A percentile compares a stretch with the other conserved stretches of the same genome.
Evolutionary conservation across 176 grass and related monocot species (phyloP).

Genomic region (Cymbopogon citratus): DNA sequence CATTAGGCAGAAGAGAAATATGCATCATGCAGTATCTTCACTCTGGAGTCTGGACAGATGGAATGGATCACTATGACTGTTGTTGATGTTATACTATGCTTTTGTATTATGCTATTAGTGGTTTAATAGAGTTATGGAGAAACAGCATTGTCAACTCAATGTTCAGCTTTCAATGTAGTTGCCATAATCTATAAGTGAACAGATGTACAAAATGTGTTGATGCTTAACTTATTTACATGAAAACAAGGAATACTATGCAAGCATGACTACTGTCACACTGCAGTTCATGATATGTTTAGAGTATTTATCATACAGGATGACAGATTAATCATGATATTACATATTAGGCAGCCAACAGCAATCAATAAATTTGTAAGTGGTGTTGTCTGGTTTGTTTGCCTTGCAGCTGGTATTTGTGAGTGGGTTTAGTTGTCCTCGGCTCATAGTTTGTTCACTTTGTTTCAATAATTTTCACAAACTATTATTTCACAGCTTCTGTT

Average conservation of each 20-base stretch:
- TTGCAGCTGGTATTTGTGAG: not conserved
- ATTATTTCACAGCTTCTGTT: slow-evolving; percentile 22
- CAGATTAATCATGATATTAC: not conserved
- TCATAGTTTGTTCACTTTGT: not conserved
- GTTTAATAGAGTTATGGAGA: slow-evolving; percentile 9
- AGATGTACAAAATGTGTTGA: not conserved
- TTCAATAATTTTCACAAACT: not conserved
- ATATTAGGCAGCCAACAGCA: not conserved
- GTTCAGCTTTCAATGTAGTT: not conserved
- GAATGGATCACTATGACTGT: not conserved
- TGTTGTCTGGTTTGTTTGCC: not conserved
- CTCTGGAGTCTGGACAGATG: not conserved
- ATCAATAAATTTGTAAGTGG: not conserved
- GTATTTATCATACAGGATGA: slow-evolving; percentile 5
- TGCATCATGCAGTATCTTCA: not conserved
- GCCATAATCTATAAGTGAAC: not conserved
- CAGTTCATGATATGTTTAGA: not conserved
- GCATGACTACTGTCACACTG: not conserved
- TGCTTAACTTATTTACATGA: not conserved
- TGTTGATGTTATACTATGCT: not conserved
- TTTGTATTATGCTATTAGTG: not conserved
- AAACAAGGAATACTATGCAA: not conserved
- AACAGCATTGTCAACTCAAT: not conserved
- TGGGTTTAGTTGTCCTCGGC: not conserved
- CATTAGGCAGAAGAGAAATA: not conserved